Base-by-base conservation (phyloP, 2,329 filamentous ascomycete species). In the Cytospora piceae region DNA sequence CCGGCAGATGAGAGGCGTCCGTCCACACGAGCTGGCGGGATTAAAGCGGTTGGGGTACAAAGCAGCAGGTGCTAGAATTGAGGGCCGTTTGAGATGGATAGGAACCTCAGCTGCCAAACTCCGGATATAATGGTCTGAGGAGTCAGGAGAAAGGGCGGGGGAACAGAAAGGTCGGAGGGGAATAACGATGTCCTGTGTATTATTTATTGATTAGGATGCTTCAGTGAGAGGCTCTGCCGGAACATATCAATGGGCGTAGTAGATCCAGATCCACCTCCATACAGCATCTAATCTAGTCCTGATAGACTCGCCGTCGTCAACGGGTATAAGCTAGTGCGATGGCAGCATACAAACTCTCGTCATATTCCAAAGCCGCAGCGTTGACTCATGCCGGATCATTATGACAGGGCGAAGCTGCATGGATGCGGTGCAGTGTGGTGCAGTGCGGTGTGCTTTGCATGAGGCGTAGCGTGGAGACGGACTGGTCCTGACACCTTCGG, bases 41-140 rank as follows among this genome's bases (percentile, higher is more conserved):
- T 24, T 34, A 12, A 31, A 49, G n/a, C 3, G 22, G 51, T 37
- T 58, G 24, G 31, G 57, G 57, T 29, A 29, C 39, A 27, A 34
- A 56, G 32, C 31, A 56, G 52, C 39, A 52, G 60, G 46, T 49
- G 29, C 65, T 81, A 79, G 37, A 75, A 78, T 70, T 12, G 32
- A 34, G 8, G 32, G 8, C 11, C 3, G 7, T 34, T 34, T 34
- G 32, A 11, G 11, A 53, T 75, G 74, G 46, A 73, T 66, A 27
- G 79, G 39, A 34, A 22, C 14, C 51, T 63, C 54, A 46, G 77
- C 77, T 12, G 80, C 80, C 8, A 78, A 59, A 15, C 79, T 77
- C 57, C 76, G n/a, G 34, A 46, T 32, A 34, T 24, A 32, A 46
- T 34, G 32, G 3, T 6, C 32, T 34, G 7, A 34, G 32, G 11